Conservation (phyloP, 495 filamentous ascomycete genomes). For the Talaromyces thailandensis region DNA sequence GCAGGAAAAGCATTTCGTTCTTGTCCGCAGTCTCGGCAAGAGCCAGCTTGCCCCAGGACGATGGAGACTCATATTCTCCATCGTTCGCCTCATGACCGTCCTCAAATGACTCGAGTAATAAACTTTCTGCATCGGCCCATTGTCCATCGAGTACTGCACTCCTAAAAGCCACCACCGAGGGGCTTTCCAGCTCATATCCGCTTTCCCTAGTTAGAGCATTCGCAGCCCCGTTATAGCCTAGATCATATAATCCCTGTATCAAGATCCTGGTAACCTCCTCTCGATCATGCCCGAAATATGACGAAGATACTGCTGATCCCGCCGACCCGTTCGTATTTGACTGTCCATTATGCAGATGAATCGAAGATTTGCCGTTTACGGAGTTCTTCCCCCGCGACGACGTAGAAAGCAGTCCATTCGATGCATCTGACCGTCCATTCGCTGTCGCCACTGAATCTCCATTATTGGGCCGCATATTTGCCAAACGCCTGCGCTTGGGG, state of each 20-base stretch:
- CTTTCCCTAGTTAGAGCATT: conserved; percentile 67
- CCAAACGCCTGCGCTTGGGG: conserved; percentile 54
- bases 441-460: conserved; percentile 32
- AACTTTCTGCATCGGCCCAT: conserved; percentile 76
- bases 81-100: conserved; percentile 37
- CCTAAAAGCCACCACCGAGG: conserved; percentile 75
- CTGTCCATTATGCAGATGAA: conserved; percentile 27
- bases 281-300: conserved; percentile 75
- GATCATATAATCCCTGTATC: conserved; percentile 80
- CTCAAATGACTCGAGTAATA: conserved; percentile 58
- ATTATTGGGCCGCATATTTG: conserved; percentile 52
- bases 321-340: conserved; percentile 38
- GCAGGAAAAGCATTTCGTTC: conserved; percentile 62
- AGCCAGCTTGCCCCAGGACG: conserved; percentile 29
- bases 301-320: conserved; percentile 25
- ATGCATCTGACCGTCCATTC: conserved; percentile 39
- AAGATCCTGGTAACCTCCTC: conserved; percentile 90
- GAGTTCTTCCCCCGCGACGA: conserved; percentile 29
- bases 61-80: conserved; percentile 17
- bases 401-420: conserved; percentile 31
- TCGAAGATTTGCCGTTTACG: conserved; percentile 42
- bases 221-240: conserved; percentile 77
- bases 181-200: conserved; percentile 80
- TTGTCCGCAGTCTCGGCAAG: conserved; percentile 49
- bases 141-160: conserved; percentile 70